phyloP scores from a whole-genome alignment of 1,284 basidiomycete species.

The Rhizoctonia solani region DNA sequence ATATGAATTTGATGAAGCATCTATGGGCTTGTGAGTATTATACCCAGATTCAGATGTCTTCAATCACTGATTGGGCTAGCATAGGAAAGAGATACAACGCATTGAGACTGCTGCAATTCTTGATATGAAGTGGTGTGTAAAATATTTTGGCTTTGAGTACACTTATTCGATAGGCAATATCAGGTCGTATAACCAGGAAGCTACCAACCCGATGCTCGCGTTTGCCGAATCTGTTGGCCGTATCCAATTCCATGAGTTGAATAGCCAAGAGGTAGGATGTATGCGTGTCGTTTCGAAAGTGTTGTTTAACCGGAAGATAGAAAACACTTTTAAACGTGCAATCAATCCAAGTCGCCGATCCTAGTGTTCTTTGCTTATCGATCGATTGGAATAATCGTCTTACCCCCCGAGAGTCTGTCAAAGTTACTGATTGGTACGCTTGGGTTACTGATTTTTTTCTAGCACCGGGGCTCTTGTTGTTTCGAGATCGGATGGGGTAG shows the following conservation, averaged over 20 bases:
- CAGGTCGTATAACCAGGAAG: background rate
- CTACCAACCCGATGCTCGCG: conserved; percentile 52
- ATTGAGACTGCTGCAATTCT: conserved; percentile 79
- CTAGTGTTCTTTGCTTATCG: conserved; percentile 75
- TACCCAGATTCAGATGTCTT: background rate
- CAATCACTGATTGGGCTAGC: background rate
- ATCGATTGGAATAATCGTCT: conserved; percentile 84
- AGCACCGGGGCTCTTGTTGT: conserved; percentile 62
- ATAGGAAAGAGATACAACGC: conserved; percentile 67
- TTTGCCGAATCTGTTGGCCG: conserved; percentile 85
- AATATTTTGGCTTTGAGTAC: background rate
- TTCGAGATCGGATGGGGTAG: conserved; percentile 77
- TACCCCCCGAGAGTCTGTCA: conserved; percentile 41
- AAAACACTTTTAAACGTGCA: conserved; percentile 53
- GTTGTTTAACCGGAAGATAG: conserved; percentile 44
- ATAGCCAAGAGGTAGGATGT: conserved; percentile 53
- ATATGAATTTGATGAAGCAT: conserved; percentile 53
- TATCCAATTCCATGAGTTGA: conserved; percentile 64
- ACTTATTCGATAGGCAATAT: background rate
- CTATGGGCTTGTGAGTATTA: conserved; percentile 43
- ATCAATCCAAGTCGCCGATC: conserved; percentile 60
- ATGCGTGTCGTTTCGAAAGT: conserved; percentile 3
- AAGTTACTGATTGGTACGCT: background rate
- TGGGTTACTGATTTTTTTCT: conserved; percentile 8
- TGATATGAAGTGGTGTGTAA: conserved; percentile 87